Evolutionary conservation across 129 eudicot genomes (phyloP).

Genomic region (Centella asiatica): DNA sequence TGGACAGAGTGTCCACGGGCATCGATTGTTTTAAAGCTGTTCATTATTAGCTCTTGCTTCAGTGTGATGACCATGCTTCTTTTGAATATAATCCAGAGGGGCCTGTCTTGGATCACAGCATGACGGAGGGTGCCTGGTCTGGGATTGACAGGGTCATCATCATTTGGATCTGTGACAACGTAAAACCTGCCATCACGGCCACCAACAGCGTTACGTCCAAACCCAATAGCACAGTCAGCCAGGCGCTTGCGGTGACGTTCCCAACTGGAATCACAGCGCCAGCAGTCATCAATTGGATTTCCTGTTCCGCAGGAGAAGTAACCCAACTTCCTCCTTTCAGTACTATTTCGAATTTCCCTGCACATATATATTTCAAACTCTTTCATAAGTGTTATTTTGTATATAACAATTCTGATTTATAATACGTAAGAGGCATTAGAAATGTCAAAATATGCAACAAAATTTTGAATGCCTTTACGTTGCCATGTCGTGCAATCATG

Average conservation of each 20-base stretch:
- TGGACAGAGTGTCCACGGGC: conserved; percentile 76
- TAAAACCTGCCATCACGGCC: conserved; percentile 81
- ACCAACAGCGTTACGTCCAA: conserved; percentile 88
- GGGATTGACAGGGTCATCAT: conserved; percentile 72
- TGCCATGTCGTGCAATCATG: too few relatives aligned
- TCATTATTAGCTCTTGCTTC: conserved; percentile 80
- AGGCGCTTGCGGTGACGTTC: conserved; percentile 50
- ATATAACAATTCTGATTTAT: too few relatives aligned
- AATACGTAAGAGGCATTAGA: too few relatives aligned
- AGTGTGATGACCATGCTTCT: conserved; percentile 78
- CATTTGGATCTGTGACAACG: conserved; percentile 63
- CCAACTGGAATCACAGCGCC: conserved; percentile 86
- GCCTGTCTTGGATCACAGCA: conserved; percentile 80
- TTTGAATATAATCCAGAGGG: conserved; percentile 79
- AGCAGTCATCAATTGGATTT: conserved; percentile 83
- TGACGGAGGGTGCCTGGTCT: conserved; percentile 80
- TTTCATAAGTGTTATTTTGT: background rate
- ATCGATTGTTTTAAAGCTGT: conserved; percentile 90
- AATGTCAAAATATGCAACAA: too few relatives aligned
- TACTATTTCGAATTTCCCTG: conserved; percentile 62
- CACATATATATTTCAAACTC: conserved; percentile 19
- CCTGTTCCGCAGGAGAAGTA: conserved; percentile 85
- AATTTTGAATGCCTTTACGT: too few relatives aligned
- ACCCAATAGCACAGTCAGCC: conserved; percentile 84
- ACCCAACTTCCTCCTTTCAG: conserved; percentile 71